Evolutionary conservation across 208 protist genomes (phyloP).

Genomic region (Herpetomonas muscarum): DNA sequence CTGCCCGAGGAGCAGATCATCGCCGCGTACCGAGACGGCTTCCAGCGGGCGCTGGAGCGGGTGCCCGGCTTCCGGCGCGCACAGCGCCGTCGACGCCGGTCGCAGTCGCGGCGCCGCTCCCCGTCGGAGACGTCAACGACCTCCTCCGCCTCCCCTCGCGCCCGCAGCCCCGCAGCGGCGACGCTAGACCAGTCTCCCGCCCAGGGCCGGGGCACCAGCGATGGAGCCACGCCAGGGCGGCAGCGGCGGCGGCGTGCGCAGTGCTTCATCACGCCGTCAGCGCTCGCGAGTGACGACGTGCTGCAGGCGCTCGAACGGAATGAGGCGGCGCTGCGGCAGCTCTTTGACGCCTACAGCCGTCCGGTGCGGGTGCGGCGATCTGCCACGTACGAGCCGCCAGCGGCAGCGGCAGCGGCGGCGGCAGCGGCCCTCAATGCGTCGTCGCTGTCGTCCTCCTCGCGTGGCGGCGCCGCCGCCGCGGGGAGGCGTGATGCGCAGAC

Average conservation of each 20-base stretch:
- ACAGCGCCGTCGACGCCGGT: neutral
- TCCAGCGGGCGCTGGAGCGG: conserved; percentile 16
- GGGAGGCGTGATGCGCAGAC: neutral
- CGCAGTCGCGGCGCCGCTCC: neutral
- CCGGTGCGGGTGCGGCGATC: conserved; percentile 33
- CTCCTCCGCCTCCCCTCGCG: neutral
- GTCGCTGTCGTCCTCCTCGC: neutral
- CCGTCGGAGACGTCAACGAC: neutral
- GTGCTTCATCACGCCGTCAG: conserved; percentile 1
- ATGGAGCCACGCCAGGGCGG: neutral
- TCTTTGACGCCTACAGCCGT: conserved; percentile 65
- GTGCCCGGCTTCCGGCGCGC: conserved; percentile 19
- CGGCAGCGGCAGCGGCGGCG: conserved; percentile 11
- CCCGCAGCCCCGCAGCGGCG: neutral
- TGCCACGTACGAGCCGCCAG: conserved; percentile 16
- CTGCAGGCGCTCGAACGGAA: conserved; percentile 50
- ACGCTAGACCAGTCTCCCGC: neutral
- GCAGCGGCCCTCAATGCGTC: neutral
- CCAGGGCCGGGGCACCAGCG: neutral
- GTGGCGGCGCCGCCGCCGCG: neutral
- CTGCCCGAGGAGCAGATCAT: conserved; percentile 35
- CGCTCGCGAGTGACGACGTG: conserved; percentile 33
- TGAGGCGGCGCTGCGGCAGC: conserved; percentile 45
- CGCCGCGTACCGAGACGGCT: conserved; percentile 27
- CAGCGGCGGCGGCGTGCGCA: neutral